These are phyloP conservation scores for Blastobotrys proliferans DNA, from an alignment of 1,139 yeast species.

Conservation along the genomic window DNA sequence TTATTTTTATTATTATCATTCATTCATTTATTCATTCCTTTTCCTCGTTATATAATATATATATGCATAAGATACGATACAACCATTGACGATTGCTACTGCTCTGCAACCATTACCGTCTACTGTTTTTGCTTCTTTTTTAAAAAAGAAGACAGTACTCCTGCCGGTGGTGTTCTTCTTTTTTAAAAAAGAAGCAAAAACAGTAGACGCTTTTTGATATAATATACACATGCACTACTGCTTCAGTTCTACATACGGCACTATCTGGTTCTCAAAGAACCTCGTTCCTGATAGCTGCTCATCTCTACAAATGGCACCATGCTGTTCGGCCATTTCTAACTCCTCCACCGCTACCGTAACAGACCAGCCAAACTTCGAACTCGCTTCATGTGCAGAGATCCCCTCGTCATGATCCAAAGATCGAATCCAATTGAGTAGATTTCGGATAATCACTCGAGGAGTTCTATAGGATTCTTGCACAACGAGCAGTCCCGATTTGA, in stretches of 20 bases:
- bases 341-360: slow-evolving; percentile 66
- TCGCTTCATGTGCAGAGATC: slow-evolving; percentile 43
- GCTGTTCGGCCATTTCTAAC: slow-evolving; percentile 53
- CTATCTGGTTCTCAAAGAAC: slow-evolving; percentile 32
- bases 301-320: slow-evolving; percentile 62
- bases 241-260: slow-evolving; percentile 11
- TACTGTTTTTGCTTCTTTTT: too few relatives aligned
- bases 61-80: not conserved
- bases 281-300: slow-evolving; percentile 57
- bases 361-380: slow-evolving; percentile 64
- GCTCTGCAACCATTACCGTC: not conserved
- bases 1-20: not conserved
- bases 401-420: slow-evolving; percentile 34
- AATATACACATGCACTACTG: not conserved
- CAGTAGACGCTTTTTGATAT: not conserved
- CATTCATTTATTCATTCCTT: not conserved
- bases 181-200: too few relatives aligned
- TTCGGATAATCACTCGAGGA: slow-evolving; percentile 33
- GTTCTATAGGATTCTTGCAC: slow-evolving; percentile 43
- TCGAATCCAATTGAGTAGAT: slow-evolving; percentile 35
- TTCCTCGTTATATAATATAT: not conserved
- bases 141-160: too few relatives aligned
- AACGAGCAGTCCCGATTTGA: slow-evolving; percentile 42
- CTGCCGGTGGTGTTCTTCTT: too few relatives aligned
- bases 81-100: not conserved